phyloP scores from a whole-genome alignment of 371 early-diverging fungal genomes.

The Rozella allomycis region DNA sequence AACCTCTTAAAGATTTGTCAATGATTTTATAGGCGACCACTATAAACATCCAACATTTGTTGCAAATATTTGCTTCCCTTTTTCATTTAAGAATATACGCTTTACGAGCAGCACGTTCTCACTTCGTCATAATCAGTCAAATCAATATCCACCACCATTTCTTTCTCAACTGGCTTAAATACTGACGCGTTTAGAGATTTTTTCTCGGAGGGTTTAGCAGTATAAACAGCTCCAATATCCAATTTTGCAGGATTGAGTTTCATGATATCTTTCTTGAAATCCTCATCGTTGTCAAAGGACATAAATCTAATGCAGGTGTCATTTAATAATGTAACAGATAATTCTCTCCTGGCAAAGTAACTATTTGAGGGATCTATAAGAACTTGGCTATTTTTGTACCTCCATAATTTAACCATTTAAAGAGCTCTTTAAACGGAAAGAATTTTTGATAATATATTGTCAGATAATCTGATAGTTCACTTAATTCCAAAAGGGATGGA shows the following conservation, averaged over 20 bases:
- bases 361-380: conserved; percentile 15
- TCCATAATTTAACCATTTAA: conserved; percentile 63
- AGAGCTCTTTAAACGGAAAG: conserved; percentile 59
- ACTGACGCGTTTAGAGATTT: conserved; percentile 42
- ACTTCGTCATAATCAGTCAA: conserved; percentile 97
- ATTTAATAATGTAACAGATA: conserved; percentile 59
- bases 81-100: background rate
- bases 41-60: conserved; percentile 85
- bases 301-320: conserved; percentile 75
- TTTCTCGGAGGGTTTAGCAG: conserved; percentile 52
- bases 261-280: conserved; percentile 50
- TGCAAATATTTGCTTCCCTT: conserved; percentile 64
- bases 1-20: conserved; percentile 40
- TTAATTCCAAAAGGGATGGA: no score
- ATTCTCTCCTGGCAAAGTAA: conserved; percentile 66
- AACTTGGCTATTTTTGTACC: conserved; percentile 1
- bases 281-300: conserved; percentile 45
- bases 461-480: no score
- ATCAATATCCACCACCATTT: conserved; percentile 99
- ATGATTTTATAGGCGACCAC: conserved; percentile 73
- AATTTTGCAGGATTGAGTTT: conserved; percentile 65
- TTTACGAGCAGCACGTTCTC: conserved; percentile 74
- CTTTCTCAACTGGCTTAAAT: conserved; percentile 58
- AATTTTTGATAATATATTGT: conserved; percentile 47
- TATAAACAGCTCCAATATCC: conserved; percentile 94